These are phyloP conservation scores for Clavulina sp. DNA, from an alignment of 768 basidiomycete species.

Conservation along the genomic window DNA sequence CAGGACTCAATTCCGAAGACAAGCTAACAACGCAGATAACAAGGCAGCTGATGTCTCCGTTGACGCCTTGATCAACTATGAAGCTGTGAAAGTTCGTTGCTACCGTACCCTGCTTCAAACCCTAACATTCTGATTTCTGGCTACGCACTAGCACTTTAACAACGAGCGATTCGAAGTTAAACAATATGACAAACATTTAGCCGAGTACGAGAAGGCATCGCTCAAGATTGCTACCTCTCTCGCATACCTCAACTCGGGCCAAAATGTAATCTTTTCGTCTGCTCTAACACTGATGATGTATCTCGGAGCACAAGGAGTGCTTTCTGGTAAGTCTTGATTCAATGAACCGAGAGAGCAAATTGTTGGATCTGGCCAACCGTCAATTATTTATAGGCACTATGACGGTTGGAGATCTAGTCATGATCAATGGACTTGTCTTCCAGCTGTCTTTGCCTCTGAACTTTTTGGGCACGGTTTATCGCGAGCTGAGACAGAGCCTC, in stretches of 20 bases:
- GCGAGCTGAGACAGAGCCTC: constrained; percentile 87
- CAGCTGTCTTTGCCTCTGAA: constrained; percentile 92
- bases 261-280: constrained; percentile 89
- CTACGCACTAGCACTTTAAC: constrained; percentile 65
- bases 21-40: constrained; percentile 94
- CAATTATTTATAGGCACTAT: constrained; percentile 53
- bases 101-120: background rate
- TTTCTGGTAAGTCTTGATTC: constrained; percentile 43
- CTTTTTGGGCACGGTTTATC: constrained; percentile 93
- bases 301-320: constrained; percentile 83
- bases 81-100: constrained; percentile 75
- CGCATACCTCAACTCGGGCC: constrained; percentile 86
- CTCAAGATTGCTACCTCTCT: constrained; percentile 91
- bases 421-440: constrained; percentile 98
- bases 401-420: constrained; percentile 96
- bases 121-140: background rate
- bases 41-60: constrained; percentile 86
- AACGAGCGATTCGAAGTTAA: constrained; percentile 84
- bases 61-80: constrained; percentile 93
- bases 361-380: too few relatives aligned
- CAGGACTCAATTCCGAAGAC: constrained; percentile 81
- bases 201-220: constrained; percentile 76
- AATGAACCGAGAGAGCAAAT: too few relatives aligned
- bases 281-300: constrained; percentile 94
- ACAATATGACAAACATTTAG: constrained; percentile 81